phyloP scores from a whole-genome alignment of 2,329 filamentous ascomycete genomes.

The Hymenoscyphus albidus region DNA sequence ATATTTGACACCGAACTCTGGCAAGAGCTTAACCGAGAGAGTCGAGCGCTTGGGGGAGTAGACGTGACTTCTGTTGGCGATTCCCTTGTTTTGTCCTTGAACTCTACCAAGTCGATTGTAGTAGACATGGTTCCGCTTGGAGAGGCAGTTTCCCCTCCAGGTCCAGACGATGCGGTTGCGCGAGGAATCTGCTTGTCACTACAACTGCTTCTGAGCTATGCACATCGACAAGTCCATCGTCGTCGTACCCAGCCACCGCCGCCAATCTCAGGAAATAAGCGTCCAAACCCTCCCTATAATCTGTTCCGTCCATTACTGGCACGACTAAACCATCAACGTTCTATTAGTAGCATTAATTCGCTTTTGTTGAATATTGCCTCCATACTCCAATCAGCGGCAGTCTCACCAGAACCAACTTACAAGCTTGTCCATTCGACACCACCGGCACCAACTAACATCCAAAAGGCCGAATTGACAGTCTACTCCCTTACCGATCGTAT shows the following conservation, averaged over 20 bases:
- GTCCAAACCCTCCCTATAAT: slow-evolving; percentile 47
- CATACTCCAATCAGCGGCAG: slow-evolving; percentile 24
- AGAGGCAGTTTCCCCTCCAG: slow-evolving; percentile 38
- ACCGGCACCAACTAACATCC: slow-evolving; percentile 20
- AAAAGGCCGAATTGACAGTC: slow-evolving; percentile 39
- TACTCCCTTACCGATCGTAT: slow-evolving; percentile 40
- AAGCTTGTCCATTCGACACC: slow-evolving; percentile 23
- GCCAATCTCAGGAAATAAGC: slow-evolving; percentile 47
- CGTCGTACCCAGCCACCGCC: slow-evolving; percentile 62
- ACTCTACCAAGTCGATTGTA: slow-evolving; percentile 53
- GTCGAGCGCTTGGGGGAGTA: slow-evolving; percentile 66
- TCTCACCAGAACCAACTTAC: slow-evolving; percentile 28
- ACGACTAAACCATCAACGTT: slow-evolving; percentile 30
- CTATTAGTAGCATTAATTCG: slow-evolving; percentile 21
- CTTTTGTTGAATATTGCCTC: slow-evolving; percentile 25
- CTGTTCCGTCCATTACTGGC: slow-evolving; percentile 53
- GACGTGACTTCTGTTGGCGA: slow-evolving; percentile 62
- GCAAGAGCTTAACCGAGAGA: slow-evolving; percentile 82
- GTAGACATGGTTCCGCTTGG: slow-evolving; percentile 65
- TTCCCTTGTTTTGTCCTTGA: slow-evolving; percentile 52
- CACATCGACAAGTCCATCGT: slow-evolving; percentile 71
- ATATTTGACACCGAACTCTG: slow-evolving; percentile 84
- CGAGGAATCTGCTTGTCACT: slow-evolving; percentile 64
- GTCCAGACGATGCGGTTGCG: slow-evolving; percentile 51
- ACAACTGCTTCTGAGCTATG: slow-evolving; percentile 72